These are phyloP conservation scores for Paecilomyces sp. DNA, from an alignment of 2,329 filamentous ascomycete species.

Conservation along the genomic window DNA sequence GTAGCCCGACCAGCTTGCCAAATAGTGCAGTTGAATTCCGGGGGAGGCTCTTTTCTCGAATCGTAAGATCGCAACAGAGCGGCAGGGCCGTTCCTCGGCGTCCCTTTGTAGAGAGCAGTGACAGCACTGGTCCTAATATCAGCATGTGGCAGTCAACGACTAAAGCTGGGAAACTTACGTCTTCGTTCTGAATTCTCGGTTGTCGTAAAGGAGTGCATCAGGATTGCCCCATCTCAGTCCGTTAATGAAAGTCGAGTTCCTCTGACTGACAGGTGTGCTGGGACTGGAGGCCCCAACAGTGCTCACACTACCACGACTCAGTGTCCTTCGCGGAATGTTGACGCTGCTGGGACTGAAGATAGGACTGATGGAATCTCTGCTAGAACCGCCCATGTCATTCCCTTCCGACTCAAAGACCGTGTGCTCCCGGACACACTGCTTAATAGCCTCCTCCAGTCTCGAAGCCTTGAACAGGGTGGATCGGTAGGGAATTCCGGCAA, in stretches of 20 bases:
- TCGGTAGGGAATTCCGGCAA: constrained; percentile 89
- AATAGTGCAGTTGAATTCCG: constrained; percentile 89
- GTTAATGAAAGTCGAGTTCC: constrained; percentile 40
- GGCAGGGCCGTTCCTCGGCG: constrained; percentile 58
- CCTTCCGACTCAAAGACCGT: constrained; percentile 75
- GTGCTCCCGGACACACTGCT: constrained; percentile 77
- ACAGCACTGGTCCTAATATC: constrained; percentile 57
- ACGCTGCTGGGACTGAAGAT: constrained; percentile 33
- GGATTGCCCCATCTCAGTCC: constrained; percentile 64
- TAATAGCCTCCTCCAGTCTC: constrained; percentile 88
- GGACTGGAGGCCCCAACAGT: constrained; percentile 68
- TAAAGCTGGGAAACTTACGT: constrained; percentile 55
- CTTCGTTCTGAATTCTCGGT: constrained; percentile 76
- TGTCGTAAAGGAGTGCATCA: constrained; percentile 81
- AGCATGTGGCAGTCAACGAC: constrained; percentile 12
- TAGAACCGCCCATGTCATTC: constrained; percentile 56
- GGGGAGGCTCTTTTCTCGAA: constrained; percentile 80
- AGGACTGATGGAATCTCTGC: constrained; percentile 42
- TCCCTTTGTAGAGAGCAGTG: constrained; percentile 84
- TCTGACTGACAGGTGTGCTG: constrained; percentile 48
- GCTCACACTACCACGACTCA: constrained; percentile 74
- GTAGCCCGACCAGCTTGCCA: constrained; percentile 98
- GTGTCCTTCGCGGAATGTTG: constrained; percentile 49
- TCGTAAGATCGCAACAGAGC: constrained; percentile 88
- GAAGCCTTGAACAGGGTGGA: constrained; percentile 96